Conservation (phyloP, 108 stramenopile genomes). For the Cylindrotheca closterium region DNA sequence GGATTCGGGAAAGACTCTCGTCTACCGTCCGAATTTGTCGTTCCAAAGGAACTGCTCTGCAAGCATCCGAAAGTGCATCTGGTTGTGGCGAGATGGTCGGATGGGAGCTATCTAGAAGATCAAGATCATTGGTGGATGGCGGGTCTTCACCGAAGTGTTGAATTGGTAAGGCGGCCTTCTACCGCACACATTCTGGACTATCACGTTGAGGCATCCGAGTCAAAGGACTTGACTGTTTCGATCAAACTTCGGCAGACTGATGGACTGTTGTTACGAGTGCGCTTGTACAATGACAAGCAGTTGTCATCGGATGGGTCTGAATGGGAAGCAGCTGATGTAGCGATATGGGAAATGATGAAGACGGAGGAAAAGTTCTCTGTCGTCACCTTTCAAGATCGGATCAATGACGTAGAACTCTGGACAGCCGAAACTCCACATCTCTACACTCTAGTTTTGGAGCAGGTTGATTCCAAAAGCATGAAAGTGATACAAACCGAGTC, state of each 20-base stretch:
- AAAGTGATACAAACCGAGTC: slow-evolving; percentile 57
- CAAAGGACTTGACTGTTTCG: slow-evolving; percentile 17
- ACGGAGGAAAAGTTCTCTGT: slow-evolving; percentile 8
- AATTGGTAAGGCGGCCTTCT: slow-evolving; percentile 60
- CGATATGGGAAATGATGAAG: slow-evolving; percentile 19
- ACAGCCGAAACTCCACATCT: slow-evolving; percentile 78
- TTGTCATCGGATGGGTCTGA: slow-evolving; percentile 32
- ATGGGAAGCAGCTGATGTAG: slow-evolving; percentile 14
- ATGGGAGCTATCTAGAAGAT: slow-evolving; percentile 88
- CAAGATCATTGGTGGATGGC: slow-evolving; percentile 98
- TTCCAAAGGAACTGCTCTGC: slow-evolving; percentile 29
- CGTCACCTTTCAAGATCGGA: slow-evolving; percentile 11
- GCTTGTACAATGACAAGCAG: slow-evolving; percentile 61
- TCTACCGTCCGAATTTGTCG: slow-evolving; percentile 71
- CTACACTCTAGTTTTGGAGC: slow-evolving; percentile 70
- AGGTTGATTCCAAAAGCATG: slow-evolving; percentile 11
- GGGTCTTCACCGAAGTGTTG: slow-evolving; percentile 90
- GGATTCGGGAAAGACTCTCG: slow-evolving; percentile 87
- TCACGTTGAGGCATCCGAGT: slow-evolving; percentile 50
- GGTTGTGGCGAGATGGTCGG: slow-evolving; percentile 82
- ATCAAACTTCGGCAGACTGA: slow-evolving; percentile 5
- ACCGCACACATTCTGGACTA: slow-evolving; percentile 72
- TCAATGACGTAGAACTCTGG: slow-evolving; percentile 48
- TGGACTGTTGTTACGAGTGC: too few species aligned
- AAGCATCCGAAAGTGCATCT: slow-evolving; percentile 41